phyloP scores from a whole-genome alignment of 345 rosid species.

The Eucalyptus pauciflora region DNA sequence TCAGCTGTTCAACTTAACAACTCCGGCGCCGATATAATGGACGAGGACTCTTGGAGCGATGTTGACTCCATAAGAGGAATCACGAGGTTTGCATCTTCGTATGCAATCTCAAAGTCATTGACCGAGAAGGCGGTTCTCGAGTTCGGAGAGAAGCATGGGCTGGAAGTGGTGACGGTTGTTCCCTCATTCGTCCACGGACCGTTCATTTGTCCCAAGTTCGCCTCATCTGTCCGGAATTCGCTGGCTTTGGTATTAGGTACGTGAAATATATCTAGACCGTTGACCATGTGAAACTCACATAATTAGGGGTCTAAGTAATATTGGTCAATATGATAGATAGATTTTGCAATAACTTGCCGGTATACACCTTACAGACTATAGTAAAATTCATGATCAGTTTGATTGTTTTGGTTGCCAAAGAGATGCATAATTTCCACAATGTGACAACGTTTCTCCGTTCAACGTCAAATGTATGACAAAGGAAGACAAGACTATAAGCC shows the following conservation, averaged over 20 bases:
- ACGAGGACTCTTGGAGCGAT: constrained; percentile 24
- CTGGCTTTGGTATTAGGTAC: constrained; percentile 13
- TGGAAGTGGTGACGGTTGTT: constrained; percentile 22
- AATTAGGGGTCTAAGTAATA: neutral
- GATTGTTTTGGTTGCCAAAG: neutral
- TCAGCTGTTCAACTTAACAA: neutral
- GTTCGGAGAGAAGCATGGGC: constrained; percentile 8
- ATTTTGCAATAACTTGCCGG: neutral
- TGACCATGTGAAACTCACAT: neutral
- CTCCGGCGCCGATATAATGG: neutral
- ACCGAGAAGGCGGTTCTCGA: constrained; percentile 15
- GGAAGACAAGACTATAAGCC: neutral
- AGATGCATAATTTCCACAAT: neutral
- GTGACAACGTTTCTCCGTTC: neutral
- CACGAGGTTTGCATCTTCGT: neutral
- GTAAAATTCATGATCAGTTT: neutral
- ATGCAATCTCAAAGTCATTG: constrained; percentile 9
- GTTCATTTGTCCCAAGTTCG: constrained; percentile 15
- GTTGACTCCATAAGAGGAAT: neutral
- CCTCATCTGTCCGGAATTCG: neutral
- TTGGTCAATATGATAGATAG: neutral
- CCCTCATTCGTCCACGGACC: constrained; percentile 21
- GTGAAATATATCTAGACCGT: neutral
- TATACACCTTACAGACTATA: neutral
- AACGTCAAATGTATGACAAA: neutral